These are phyloP conservation scores for Trypanosoma rangeli DNA, from an alignment of 208 protist species.

Conservation along the genomic window DNA sequence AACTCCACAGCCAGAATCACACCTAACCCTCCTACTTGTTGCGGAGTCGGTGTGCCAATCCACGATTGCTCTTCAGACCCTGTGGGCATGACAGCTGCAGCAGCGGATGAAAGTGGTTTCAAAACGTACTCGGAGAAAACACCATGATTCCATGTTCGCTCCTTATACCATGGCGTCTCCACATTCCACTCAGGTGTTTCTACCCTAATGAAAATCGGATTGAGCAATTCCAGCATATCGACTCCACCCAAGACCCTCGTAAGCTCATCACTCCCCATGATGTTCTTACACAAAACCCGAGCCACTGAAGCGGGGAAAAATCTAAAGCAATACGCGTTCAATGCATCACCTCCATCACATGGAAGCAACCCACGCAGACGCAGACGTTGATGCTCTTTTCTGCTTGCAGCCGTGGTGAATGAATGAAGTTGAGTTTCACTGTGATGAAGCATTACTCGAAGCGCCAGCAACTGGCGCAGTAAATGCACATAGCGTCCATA, in stretches of 20 bases:
- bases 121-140: conserved; percentile 11
- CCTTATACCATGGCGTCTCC: conserved; percentile 21
- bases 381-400: background rate
- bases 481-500: conserved; percentile 17
- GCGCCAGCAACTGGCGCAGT: conserved; percentile 18
- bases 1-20: conserved; percentile 36
- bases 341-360: conserved; percentile 16
- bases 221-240: conserved; percentile 13
- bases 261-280: conserved; percentile 9
- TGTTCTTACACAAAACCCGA: conserved; percentile 14
- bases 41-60: background rate
- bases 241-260: conserved; percentile 19
- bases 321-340: conserved; percentile 22
- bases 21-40: conserved; percentile 16
- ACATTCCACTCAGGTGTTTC: background rate
- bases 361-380: conserved; percentile 15
- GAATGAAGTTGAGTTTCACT: conserved; percentile 27
- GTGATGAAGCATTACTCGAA: conserved; percentile 13
- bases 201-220: conserved; percentile 15
- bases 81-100: background rate
- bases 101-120: conserved; percentile 3
- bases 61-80: background rate
- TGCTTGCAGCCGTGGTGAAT: background rate
- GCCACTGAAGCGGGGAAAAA: conserved; percentile 7
- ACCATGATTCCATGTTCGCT: conserved; percentile 20